Evolutionary conservation across 768 basidiomycete genomes (phyloP).

Genomic region (Serendipita vermifera): DNA sequence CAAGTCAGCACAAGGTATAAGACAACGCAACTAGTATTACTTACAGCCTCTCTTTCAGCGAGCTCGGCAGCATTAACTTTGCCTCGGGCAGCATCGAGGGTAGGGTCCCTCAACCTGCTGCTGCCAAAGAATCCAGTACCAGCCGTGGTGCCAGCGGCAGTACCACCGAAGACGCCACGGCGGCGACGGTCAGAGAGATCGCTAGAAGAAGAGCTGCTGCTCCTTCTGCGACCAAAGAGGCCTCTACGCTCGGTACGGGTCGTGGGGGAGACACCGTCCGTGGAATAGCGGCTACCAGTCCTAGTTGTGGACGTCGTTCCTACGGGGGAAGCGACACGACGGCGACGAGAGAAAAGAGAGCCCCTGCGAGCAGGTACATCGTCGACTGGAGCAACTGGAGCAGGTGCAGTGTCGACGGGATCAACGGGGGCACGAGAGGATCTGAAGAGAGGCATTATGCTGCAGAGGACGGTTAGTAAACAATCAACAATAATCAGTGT

Average conservation of each 20-base stretch:
- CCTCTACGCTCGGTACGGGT: neutral
- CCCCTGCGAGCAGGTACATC: neutral
- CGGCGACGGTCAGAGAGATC: neutral
- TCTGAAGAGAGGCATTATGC: conserved; percentile 2
- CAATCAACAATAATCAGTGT: too few species aligned
- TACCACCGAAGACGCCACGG: neutral
- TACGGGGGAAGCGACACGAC: neutral
- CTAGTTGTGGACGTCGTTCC: neutral
- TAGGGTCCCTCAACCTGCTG: neutral
- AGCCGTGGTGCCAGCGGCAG: conserved; percentile 1
- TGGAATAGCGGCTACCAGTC: neutral
- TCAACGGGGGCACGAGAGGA: neutral
- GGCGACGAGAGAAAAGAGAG: conserved; percentile 3
- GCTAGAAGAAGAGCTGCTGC: neutral
- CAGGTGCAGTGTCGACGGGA: neutral
- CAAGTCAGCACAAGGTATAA: neutral
- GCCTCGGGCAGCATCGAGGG: neutral
- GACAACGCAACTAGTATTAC: neutral
- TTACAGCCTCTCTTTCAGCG: conserved; percentile 2
- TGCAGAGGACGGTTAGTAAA: too few species aligned
- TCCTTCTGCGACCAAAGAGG: neutral
- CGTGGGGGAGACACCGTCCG: neutral
- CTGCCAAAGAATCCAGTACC: conserved; percentile 7
- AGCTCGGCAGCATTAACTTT: conserved; percentile 7
- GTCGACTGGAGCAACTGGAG: neutral